Evolutionary conservation across 805 yeast species (phyloP).

Genomic region (Ogataea siamensis): DNA sequence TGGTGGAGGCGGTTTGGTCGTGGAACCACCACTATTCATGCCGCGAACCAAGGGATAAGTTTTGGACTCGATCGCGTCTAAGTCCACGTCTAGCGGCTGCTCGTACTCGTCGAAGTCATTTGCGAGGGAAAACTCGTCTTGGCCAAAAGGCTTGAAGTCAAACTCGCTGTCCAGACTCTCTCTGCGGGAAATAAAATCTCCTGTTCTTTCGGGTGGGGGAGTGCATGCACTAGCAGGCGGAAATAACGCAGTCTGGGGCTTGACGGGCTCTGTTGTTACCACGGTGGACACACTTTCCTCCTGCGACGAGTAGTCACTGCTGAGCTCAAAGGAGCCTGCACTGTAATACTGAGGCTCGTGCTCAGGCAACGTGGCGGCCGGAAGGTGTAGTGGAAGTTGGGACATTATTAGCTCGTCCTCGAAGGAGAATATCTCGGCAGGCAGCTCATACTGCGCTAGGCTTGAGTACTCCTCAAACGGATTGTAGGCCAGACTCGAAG

Average conservation of each 20-base stretch:
- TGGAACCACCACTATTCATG: constrained; percentile 55
- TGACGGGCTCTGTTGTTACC: constrained; percentile 5
- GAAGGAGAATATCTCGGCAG: constrained; percentile 12
- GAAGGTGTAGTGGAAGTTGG: constrained; percentile 5
- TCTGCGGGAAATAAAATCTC: constrained; percentile 20
- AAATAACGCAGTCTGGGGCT: constrained; percentile 19
- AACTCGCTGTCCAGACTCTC: constrained; percentile 25
- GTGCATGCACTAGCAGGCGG: constrained; percentile 35
- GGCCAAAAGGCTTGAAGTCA: constrained; percentile 18
- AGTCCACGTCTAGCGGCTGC: constrained; percentile 7
- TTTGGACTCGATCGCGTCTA: constrained; percentile 15
- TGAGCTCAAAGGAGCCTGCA: constrained; percentile 9
- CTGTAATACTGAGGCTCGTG: constrained; percentile 13
- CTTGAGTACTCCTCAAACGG: constrained; percentile 17
- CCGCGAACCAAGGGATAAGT: constrained; percentile 52
- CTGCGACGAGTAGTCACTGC: constrained; percentile 18
- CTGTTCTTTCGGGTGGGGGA: constrained; percentile 24
- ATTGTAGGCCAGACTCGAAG: constrained; percentile 16
- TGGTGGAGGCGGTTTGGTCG: constrained; percentile 52
- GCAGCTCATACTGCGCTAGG: constrained; percentile 9
- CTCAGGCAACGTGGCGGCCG: constrained; percentile 5
- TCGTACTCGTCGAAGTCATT: constrained; percentile 6
- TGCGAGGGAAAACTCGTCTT: constrained; percentile 2
- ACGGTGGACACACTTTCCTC: constrained; percentile 15
- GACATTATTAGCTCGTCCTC: constrained; percentile 14